Evolutionary conservation across 2,329 filamentous ascomycete genomes (phyloP).

Genomic region (Phaeoacremonium minimum): DNA sequence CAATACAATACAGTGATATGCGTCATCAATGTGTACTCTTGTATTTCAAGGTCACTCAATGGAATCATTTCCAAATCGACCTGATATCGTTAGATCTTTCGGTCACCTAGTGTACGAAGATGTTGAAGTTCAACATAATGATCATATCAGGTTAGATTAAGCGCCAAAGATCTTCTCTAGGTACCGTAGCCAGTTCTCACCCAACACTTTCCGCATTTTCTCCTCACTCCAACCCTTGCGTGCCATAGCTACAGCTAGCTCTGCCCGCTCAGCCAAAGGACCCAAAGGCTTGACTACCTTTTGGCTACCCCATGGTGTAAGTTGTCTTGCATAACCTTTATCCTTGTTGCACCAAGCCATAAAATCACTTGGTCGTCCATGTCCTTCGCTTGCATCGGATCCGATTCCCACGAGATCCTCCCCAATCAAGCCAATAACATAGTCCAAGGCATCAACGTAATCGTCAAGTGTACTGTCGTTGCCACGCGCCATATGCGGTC

Average conservation of each 20-base stretch:
- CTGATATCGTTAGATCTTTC: no score
- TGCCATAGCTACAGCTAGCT: constrained; percentile 30
- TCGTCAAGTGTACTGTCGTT: constrained; percentile 36
- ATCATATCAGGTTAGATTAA: no score
- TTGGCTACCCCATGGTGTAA: constrained; percentile 33
- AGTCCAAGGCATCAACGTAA: constrained; percentile 32
- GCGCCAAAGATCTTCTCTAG: constrained; percentile 25
- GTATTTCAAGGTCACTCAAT: no score
- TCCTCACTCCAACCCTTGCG: constrained; percentile 28
- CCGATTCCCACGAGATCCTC: constrained; percentile 30
- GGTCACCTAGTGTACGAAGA: no score
- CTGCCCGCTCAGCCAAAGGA: constrained; percentile 23
- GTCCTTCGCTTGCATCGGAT: constrained; percentile 31
- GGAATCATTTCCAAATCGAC: no score
- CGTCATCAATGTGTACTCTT: no score
- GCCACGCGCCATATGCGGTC: constrained; percentile 30
- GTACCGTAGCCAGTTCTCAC: constrained; percentile 32
- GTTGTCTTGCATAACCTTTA: constrained; percentile 29
- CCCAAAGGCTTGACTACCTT: constrained; percentile 34
- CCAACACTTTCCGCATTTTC: constrained; percentile 31
- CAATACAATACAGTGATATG: no score
- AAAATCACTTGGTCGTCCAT: constrained; percentile 30
- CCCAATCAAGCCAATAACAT: constrained; percentile 27
- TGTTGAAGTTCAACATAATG: no score
- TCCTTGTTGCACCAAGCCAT: constrained; percentile 35